Base-by-base conservation (phyloP, 371 early-diverging fungal species). In the Mortierella sp. region DNA sequence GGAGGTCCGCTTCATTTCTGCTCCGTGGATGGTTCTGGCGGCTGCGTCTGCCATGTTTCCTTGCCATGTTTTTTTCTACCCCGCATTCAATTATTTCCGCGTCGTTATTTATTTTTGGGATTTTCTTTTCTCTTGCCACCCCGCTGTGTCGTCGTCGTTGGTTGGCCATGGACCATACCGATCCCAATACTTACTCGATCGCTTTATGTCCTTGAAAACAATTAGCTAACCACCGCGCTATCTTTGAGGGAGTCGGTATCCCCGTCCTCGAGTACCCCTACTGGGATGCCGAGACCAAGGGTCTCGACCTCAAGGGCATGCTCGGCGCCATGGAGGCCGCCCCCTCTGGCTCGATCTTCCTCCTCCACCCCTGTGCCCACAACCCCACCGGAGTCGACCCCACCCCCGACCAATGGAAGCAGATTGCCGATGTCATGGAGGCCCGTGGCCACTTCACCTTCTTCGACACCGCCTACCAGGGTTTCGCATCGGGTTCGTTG, bases 391-490 rank as follows among this genome's bases (percentile, higher is more conserved):
- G 98, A 81, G 97, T 98, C 59, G 99, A 99, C 88, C 98, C 98
- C 37, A 96, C 97, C 0, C 90, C 89, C 28, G 96, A 94, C 69
- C 97, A 99, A 89, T 99, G 99, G 98, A 92, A 92, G 87, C 90
- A 90, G 74, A 97, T 99, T 74, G 97, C 97, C 43, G 91, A 94
- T 26, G 94, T 95, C 10, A 95, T 96, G 88, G 87, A 82, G 81
- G 88, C 89, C 73, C 94, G 94, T 88, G 86, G 87, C 19, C 97
- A 95, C 79, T 95, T 98, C 88, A 93, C 97, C 34, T 97, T 98
- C 94, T 99, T 99, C 87, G 99, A 99, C 88, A 96, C 95, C 86
- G 99, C 99, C 69, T 99, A 99, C 92, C 98, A 98, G 93, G 98
- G 99, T 5, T 99, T 98, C 83, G 98, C 98, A 54, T 96, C 95